Base-by-base conservation (phyloP, 2,329 filamentous ascomycete species). In the Tolypocladium amazonense region DNA sequence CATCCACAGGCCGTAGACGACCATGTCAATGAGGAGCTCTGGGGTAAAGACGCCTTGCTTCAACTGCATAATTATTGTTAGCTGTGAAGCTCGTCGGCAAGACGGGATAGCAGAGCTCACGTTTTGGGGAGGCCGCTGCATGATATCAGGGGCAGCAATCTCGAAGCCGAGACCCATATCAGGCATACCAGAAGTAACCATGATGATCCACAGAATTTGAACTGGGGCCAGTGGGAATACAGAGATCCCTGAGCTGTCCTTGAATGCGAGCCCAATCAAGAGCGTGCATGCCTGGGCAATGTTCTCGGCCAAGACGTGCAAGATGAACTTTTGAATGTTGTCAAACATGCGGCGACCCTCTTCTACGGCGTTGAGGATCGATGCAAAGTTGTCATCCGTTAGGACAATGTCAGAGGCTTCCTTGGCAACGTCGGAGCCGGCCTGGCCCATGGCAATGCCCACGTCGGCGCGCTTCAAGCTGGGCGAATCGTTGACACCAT, bases 171-270 rank as follows among this genome's bases (percentile, higher is more conserved):
- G 78, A 61, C 87, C 88, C 85, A 90, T 89, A 63, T 89, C 88
- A 4, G 88, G 87, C 67, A 90, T 79, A 56, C 84, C 85, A 38
- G 86, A 89, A 0, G 88, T 90, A 59, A 90, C 81, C 87, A 90
- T 90, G 67, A 90, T 90, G 62, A 91, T 86, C 88, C 87, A 90
- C 50, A 90, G 77, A 63, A 90, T 88, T 65, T 90, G 83, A n/a
- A 90, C 85, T 0, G 88, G 88, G 0, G 86, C 79, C 18, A 90
- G 78, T 0, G 87, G 87, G 68, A 90, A 90, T 6, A 90, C 86
- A 0, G 87, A 89, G 30, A 88, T 73, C 1, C 79, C 76, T 18
- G 75, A 76, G 4, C 70, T 65, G 63, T 90, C 88, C 72, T 90
- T 89, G 75, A 90, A 89, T 0, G 77, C 83, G 4, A 90, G 77